These are phyloP conservation scores for Aphanomyces invadans DNA, from an alignment of 352 stramenopile genomes.

Conservation along the genomic window DNA sequence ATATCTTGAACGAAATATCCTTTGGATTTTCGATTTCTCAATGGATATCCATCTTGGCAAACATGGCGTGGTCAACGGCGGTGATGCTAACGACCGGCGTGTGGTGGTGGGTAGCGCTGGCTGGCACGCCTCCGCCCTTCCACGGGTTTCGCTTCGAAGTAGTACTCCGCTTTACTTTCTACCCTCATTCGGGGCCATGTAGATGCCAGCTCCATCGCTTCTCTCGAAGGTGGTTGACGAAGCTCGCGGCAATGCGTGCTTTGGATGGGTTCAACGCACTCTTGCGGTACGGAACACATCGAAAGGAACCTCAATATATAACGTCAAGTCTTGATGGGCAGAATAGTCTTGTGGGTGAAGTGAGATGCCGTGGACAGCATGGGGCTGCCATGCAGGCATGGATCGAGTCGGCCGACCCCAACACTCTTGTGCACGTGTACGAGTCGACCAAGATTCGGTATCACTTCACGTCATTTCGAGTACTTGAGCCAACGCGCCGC, in stretches of 20 bases:
- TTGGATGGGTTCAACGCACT: constrained; percentile 15
- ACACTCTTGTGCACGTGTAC: background rate
- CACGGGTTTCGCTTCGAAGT: constrained; percentile 18
- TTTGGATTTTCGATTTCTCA: too few relatives aligned
- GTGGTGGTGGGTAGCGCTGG: background rate
- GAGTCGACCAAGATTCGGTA: constrained; percentile 15
- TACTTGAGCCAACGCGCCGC: background rate
- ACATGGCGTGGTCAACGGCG: background rate
- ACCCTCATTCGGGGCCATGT: too few relatives aligned
- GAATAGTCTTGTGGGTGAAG: constrained; percentile 5
- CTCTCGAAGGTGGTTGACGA: background rate
- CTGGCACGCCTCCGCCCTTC: background rate
- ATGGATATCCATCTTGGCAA: too few relatives aligned
- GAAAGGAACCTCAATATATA: too few relatives aligned
- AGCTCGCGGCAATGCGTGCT: background rate
- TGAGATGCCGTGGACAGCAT: background rate
- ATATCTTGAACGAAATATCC: too few relatives aligned
- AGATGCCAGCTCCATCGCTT: background rate
- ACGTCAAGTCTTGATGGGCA: background rate
- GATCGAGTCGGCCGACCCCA: background rate
- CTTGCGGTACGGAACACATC: background rate
- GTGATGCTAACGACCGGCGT: background rate
- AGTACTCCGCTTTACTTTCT: background rate
- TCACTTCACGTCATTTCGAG: constrained; percentile 14
- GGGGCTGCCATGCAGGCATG: constrained; percentile 3